phyloP scores from a whole-genome alignment of 768 basidiomycete genomes.

The Macrocybe gigantea region DNA sequence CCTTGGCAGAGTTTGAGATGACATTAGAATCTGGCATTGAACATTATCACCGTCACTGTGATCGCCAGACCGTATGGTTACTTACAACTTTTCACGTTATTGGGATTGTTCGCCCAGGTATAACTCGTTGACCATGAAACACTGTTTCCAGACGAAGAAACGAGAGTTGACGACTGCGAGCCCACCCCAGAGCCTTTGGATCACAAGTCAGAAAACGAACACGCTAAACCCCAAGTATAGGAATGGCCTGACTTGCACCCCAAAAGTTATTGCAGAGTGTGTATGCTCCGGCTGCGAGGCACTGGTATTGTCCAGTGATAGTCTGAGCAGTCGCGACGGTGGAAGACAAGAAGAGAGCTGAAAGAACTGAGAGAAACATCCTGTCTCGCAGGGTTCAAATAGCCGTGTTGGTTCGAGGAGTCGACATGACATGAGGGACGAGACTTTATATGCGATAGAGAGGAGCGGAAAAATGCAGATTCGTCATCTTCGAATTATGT shows the following conservation, averaged over 20 bases:
- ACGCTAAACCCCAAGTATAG: no score
- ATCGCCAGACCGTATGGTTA: background rate
- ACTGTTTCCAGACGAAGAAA: constrained; percentile 27
- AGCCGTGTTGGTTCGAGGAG: no score
- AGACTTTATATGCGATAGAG: no score
- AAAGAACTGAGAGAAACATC: no score
- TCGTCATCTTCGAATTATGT: no score
- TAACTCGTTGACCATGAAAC: constrained; percentile 51
- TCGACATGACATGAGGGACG: no score
- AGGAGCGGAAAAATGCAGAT: no score
- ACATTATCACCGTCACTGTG: no score
- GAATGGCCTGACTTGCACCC: constrained; percentile 30
- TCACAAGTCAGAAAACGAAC: background rate
- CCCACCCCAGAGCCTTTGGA: constrained; percentile 38
- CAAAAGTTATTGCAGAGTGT: constrained; percentile 55
- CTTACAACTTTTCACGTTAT: constrained; percentile 54
- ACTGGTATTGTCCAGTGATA: constrained; percentile 38
- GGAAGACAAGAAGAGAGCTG: no score
- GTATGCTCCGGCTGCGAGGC: constrained; percentile 39
- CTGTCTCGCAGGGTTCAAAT: no score
- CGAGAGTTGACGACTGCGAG: constrained; percentile 41
- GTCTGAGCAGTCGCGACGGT: constrained; percentile 19
- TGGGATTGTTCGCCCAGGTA: constrained; percentile 44
- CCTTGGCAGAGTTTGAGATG: constrained; percentile 36
- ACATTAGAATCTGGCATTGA: constrained; percentile 41